Evolutionary conservation across 1,284 basidiomycete species (phyloP).

Genomic region (Ustilago bromivora): DNA sequence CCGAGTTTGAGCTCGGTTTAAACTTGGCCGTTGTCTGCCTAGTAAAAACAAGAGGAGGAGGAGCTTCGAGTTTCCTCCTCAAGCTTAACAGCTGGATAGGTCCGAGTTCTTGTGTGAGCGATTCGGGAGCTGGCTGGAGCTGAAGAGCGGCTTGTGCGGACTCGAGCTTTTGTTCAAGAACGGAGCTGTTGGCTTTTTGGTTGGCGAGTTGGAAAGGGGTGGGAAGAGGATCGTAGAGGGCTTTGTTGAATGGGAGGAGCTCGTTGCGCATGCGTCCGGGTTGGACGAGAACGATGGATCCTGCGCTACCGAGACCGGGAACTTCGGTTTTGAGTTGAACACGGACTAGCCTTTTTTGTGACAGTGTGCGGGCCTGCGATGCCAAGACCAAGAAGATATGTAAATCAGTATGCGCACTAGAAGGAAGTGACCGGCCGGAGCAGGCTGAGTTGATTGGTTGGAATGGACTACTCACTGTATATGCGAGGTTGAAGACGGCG

Average conservation of each 20-base stretch:
- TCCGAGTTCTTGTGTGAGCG: slow-evolving; percentile 34
- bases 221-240: slow-evolving; percentile 42
- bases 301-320: slow-evolving; percentile 35
- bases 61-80: slow-evolving; percentile 37
- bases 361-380: slow-evolving; percentile 39
- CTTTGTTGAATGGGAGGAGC: slow-evolving; percentile 32
- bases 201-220: slow-evolving; percentile 35
- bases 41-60: slow-evolving; percentile 34
- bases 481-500: slow-evolving; percentile 32
- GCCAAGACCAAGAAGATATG: too few relatives aligned
- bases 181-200: slow-evolving; percentile 18
- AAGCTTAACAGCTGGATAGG: slow-evolving; percentile 45
- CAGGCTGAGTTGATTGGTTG: not conserved
- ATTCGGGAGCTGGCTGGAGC: slow-evolving; percentile 27
- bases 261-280: slow-evolving; percentile 53
- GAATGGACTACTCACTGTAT: slow-evolving; percentile 29
- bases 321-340: slow-evolving; percentile 36
- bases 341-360: slow-evolving; percentile 50
- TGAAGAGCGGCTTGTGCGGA: slow-evolving; percentile 22
- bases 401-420: too few relatives aligned
- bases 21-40: slow-evolving; percentile 38
- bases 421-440: too few relatives aligned
- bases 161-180: slow-evolving; percentile 33
- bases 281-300: slow-evolving; percentile 40
- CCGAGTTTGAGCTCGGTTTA: not conserved